A percentile compares a stretch with the other conserved stretches of the same genome.
These are phyloP conservation scores for Trichoderma lentiforme DNA, from an alignment of 2,329 filamentous ascomycete genomes.

Conservation along the genomic window DNA sequence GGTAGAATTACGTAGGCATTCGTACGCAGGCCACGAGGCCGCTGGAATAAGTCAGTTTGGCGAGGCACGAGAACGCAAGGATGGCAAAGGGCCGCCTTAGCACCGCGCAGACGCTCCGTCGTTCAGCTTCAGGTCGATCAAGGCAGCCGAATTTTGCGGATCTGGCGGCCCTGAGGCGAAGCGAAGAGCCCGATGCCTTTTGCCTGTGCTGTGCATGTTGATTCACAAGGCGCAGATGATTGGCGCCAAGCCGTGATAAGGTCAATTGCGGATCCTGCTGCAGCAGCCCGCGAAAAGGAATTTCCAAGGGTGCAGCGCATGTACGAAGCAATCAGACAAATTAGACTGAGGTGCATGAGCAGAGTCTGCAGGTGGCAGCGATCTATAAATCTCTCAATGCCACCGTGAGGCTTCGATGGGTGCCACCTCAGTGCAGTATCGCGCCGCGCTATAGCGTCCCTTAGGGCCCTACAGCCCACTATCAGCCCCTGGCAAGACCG, in stretches of 20 bases:
- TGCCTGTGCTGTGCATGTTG: background rate
- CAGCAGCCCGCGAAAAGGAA: background rate
- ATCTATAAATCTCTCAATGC: conserved; percentile 16
- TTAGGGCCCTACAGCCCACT: conserved; percentile 5
- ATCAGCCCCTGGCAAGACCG: background rate
- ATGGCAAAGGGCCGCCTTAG: background rate
- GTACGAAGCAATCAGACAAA: background rate
- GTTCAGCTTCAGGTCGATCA: background rate
- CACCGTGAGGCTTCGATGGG: conserved; percentile 11
- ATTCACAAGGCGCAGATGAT: conserved; percentile 4
- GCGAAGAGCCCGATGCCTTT: background rate
- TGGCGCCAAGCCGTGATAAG: background rate
- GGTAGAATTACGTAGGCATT: conserved; percentile 15
- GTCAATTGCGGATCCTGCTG: conserved; percentile 6
- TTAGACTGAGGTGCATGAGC: background rate
- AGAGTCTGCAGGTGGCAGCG: background rate
- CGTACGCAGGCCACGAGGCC: conserved; percentile 14
- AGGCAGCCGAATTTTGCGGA: conserved; percentile 2
- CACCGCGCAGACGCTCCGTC: background rate
- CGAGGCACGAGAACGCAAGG: conserved; percentile 9
- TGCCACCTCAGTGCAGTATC: conserved; percentile 12
- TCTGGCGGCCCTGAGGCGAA: background rate
- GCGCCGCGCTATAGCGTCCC: conserved; percentile 8
- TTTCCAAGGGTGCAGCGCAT: background rate
- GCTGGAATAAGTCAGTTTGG: background rate